Conservation (phyloP, 2,329 filamentous ascomycete genomes). For the Cladophialophora yegresii region DNA sequence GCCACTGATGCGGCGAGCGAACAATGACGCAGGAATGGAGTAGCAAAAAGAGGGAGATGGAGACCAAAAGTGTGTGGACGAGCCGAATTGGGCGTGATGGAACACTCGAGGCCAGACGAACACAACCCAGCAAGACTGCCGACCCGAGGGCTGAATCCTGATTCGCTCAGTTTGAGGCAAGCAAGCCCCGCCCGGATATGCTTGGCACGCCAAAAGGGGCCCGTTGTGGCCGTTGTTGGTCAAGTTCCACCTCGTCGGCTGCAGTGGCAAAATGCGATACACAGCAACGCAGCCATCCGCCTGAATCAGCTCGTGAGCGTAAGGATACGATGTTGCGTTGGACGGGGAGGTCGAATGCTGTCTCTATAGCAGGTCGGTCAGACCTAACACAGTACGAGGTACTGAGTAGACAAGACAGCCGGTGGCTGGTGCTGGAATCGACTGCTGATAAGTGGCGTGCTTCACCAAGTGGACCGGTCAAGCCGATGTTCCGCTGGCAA, state of each 20-base stretch:
- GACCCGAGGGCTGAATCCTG: constrained; percentile 6
- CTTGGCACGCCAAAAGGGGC: background rate
- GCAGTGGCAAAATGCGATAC: constrained; percentile 16
- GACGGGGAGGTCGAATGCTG: background rate
- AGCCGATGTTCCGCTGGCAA: constrained; percentile 10
- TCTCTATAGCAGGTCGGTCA: background rate
- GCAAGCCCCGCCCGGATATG: background rate
- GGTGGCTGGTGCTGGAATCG: background rate
- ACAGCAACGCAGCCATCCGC: too few species aligned
- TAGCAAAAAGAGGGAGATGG: background rate
- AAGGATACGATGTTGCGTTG: background rate
- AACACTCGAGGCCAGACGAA: constrained; percentile 5
- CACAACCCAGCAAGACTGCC: background rate
- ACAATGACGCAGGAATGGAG: constrained; percentile 17
- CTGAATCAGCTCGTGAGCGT: background rate
- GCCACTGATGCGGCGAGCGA: constrained; percentile 17
- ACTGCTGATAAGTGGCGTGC: constrained; percentile 8
- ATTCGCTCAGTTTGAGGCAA: constrained; percentile 25
- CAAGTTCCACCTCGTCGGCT: constrained; percentile 11
- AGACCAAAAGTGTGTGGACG: background rate
- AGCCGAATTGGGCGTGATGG: constrained; percentile 3
- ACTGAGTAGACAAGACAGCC: too few species aligned
- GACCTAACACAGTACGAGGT: background rate
- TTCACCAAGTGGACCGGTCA: background rate
- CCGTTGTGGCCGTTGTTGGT: constrained; percentile 3